Evolutionary conservation across 257 asterid species (phyloP), one percentile per base, ranked within the genome.

Genomic region (Verbascum thapsus): DNA sequence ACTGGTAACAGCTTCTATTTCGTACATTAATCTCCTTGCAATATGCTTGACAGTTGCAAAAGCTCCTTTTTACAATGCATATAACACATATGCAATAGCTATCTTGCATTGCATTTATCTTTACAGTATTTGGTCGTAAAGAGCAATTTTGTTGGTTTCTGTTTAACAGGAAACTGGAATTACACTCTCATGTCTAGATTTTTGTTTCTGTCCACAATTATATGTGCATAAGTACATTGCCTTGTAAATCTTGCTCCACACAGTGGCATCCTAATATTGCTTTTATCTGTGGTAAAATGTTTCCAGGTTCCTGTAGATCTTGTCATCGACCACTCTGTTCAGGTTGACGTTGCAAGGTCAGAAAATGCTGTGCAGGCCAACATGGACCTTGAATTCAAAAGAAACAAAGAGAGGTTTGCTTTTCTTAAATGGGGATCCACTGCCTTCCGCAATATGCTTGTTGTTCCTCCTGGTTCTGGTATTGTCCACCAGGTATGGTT

Each of bases 381-480:
- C 79, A 91, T 88, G 95, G 94, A 91, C 72, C 77, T 82, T 65
- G 98, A 91, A 58, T 91, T 91, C 63, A 72, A 79, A 76, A 85
- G 96, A 76, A 91, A 91, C 75, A 80, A 72, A 48, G 98, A 91
- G 78, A 91, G 96, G 61, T 91, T 91, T 79, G 96, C 94, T 66
- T 91, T 91, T 56, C 96, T 91, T 8, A 88, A 88, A 65, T 91
- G 98, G 98, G 96, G 98, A 34, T 88, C 98, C 26, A 80, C 78
- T 34, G 95, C 98, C 72, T 91, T 88, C 76, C 81, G 35, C 66
- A 88, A 88, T 61, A 88, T 88, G 98, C 98, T 91, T 48, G 96
- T 91, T 63, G 96, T 91, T 71, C 98, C 98, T 71, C 95, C 98
- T 66, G 98, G 98, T 68, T 91, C 98, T 53, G 96, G 98, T 54